Evolutionary conservation across 2,329 filamentous ascomycete genomes (phyloP), one percentile per base, ranked within the genome.

Genomic region (Phialophora macrospora): DNA sequence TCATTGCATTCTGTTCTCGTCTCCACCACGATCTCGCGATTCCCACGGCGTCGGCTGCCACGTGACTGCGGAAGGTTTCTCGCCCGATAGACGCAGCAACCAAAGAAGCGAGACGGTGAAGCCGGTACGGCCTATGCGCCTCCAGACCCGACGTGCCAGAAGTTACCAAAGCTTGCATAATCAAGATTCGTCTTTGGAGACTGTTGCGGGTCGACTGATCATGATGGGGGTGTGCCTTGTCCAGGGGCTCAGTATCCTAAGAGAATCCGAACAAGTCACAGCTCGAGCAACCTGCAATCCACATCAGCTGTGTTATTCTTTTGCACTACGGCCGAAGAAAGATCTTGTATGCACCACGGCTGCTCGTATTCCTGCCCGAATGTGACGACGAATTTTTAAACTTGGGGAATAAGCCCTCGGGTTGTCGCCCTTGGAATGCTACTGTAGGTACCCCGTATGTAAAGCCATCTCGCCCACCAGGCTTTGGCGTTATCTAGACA

Each of bases 11-110:
- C 4, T 51, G 6, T 14, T 51, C 20, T 22, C 48, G 51, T 28
- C 52, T 28, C 11, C n/a, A 24, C 52, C 30, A 26, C 34, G 52
- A 6, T n/a, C 17, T n/a, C 17, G 17, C 17, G 6, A 44, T 44
- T n/a, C 3, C 48, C 22, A 20, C 3, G 8, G 5, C 52, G 22
- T 34, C 12, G 22, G 8, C 8, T 5, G 28, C 17, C 52, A 55
- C 52, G 52, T 55, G 52, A 55, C 52, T 30, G 52, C 52, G 52
- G 24, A 30, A 55, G 2, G 28, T 34, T 34, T 55, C 52, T 55
- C 52, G 52, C 52, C 52, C 52, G 52, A 52, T 24, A 52, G 48
- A 52, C 26, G 20, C 20, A 17, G 24, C 48, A 6, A 6, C 34
- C 2, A 11, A 38, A 38, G 32, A 41, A 41, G 34, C 34, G 34